Evolutionary conservation across 306 rosid genomes (phyloP).

Genomic region (Cicer bijugum): DNA sequence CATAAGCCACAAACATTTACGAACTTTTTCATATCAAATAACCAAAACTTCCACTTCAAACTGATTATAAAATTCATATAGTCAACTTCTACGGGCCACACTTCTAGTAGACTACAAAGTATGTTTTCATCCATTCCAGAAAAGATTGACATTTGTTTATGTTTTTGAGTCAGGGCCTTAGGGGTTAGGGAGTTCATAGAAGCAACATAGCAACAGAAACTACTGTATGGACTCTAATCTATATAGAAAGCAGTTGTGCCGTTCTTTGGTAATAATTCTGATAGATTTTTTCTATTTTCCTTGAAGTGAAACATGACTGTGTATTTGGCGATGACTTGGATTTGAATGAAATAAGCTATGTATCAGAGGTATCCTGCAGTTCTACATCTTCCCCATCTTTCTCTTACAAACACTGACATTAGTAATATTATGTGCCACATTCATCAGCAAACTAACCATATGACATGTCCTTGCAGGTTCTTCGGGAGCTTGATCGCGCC

Average conservation of each 20-base stretch:
- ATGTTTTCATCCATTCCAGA: background rate
- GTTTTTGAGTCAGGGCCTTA: background rate
- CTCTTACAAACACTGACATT: background rate
- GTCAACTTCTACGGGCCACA: conserved; percentile 14
- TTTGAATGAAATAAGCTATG: conserved; percentile 70
- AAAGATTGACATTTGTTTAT: conserved; percentile 4
- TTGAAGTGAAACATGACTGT: conserved; percentile 91
- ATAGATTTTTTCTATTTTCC: conserved; percentile 48
- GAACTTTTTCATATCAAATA: background rate
- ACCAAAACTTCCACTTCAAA: background rate
- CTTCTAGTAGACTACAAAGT: background rate
- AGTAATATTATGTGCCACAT: conserved; percentile 20
- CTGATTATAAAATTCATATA: background rate
- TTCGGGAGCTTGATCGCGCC: conserved; percentile 66
- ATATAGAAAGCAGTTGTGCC: conserved; percentile 9
- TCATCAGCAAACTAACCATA: conserved; percentile 16
- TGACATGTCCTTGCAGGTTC: conserved; percentile 60
- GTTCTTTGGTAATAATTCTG: conserved; percentile 29
- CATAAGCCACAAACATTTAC: background rate
- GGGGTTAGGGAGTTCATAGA: background rate
- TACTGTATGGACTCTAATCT: conserved; percentile 20
- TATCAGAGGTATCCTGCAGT: conserved; percentile 66
- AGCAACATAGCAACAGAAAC: conserved; percentile 7
- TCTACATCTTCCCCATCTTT: background rate
- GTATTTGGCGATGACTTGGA: conserved; percentile 96